Evolutionary conservation across 2,329 filamentous ascomycete genomes (phyloP).

Genomic region (Alternaria sp.): DNA sequence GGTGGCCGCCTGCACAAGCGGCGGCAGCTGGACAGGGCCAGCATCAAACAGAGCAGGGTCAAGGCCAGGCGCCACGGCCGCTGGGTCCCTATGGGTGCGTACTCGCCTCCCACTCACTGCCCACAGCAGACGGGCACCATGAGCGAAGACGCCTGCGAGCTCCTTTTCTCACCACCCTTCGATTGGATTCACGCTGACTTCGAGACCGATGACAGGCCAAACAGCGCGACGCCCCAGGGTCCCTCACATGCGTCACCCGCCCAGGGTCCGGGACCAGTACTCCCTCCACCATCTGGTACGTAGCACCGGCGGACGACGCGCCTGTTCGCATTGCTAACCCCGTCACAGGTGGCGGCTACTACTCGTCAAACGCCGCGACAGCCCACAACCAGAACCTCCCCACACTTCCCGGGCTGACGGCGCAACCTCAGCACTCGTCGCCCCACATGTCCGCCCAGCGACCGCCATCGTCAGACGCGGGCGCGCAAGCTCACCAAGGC

Average conservation of each 20-base stretch:
- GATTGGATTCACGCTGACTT: conserved; percentile 26
- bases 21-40: conserved; percentile 55
- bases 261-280: conserved; percentile 45
- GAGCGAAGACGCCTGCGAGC: conserved; percentile 22
- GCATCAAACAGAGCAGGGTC: conserved; percentile 44
- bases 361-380: conserved; percentile 45
- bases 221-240: conserved; percentile 41
- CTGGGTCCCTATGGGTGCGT: conserved; percentile 47
- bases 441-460: conserved; percentile 46
- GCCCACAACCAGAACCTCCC: conserved; percentile 53
- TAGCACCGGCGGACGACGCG: conserved; percentile 14
- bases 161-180: conserved; percentile 13
- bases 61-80: conserved; percentile 41
- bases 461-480: conserved; percentile 45
- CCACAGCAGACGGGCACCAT: conserved; percentile 21
- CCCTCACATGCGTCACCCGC: conserved; percentile 44
- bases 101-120: conserved; percentile 3
- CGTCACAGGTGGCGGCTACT: conserved; percentile 46
- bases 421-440: conserved; percentile 52
- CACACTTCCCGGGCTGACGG: conserved; percentile 51
- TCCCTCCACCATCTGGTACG: conserved; percentile 50
- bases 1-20: conserved; percentile 54
- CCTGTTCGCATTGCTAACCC: conserved; percentile 22
- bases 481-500: conserved; percentile 43
- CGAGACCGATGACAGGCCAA: conserved; percentile 29